Evolutionary conservation across 805 yeast species (phyloP), one percentile per base, ranked within the genome.

Genomic region (Sungouiella thailandica): DNA sequence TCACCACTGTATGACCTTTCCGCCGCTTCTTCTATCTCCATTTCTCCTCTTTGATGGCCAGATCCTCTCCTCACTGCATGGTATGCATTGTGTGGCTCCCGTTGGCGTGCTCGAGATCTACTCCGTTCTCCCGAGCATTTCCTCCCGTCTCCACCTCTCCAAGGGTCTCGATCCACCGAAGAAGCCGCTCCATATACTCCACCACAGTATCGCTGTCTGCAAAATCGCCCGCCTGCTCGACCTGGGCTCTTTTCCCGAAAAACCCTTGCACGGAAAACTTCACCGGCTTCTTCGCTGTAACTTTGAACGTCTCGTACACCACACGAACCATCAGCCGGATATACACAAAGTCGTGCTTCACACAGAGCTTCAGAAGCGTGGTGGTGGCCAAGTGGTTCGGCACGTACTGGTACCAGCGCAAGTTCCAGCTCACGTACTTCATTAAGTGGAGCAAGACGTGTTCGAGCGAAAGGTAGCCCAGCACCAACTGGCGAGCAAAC

Each of bases 341-440:
- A 30, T 54, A 58, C 2, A 63, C 56, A n/a, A 59, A 51, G 28
- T 71, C 74, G 32, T 69, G 68, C 31, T 59, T 53, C 5, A 57
- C 46, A 20, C 73, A 53, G 14, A 72, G 47, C 37, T 69, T 67
- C 34, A 59, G 54, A 32, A 82, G 47, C 4, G 75, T 67, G 13
- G 68, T 59, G 16, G 38, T 7, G 63, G 53, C 36, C 69, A 69
- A 32, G 53, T 62, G 22, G 58, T 49, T 47, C 51, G 77, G 62
- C 62, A 72, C 39, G 68, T 76, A 44, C 73, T 78, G 49, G 43
- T 81, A 82, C 72, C 80, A 83, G 28, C 89, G 63, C 23, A 72
- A 57, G 39, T 78, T 72, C 72, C 83, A 83, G 36, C 84, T 72
- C 15, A 78, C 60, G 19, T 73, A 57, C 41, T 72, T 71, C 39